Percentiles rank a stretch among this genome's conserved stretches.
These are phyloP conservation scores for Cronartium ribicola DNA, from an alignment of 1,284 basidiomycete species.

Conservation along the genomic window DNA sequence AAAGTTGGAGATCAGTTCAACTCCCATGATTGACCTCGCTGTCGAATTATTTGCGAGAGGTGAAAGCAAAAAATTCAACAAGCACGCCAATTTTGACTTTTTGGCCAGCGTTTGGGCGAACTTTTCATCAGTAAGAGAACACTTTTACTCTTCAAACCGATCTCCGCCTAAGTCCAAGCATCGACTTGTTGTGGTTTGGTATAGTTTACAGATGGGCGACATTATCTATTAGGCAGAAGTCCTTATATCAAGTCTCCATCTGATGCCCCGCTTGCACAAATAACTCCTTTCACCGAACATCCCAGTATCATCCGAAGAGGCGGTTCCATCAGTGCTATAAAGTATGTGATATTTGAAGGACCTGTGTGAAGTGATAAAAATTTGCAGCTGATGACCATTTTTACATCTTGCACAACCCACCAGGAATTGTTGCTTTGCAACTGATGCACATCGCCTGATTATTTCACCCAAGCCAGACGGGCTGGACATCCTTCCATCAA, in stretches of 20 bases:
- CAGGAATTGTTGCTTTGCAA: slow-evolving; percentile 74
- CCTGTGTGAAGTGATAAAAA: slow-evolving; percentile 45
- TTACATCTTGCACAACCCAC: neutral
- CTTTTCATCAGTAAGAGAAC: slow-evolving; percentile 64
- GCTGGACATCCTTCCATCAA: slow-evolving; percentile 67
- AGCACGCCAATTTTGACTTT: slow-evolving; percentile 64
- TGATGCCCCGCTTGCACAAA: slow-evolving; percentile 75
- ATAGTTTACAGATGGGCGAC: slow-evolving; percentile 64
- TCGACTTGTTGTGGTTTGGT: neutral
- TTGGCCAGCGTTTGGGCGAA: slow-evolving; percentile 88
- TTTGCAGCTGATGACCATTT: neutral
- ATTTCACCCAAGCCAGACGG: slow-evolving; percentile 59
- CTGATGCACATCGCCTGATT: slow-evolving; percentile 64
- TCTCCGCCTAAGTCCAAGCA: slow-evolving; percentile 13
- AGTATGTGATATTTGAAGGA: slow-evolving; percentile 57
- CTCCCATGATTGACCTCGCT: slow-evolving; percentile 34
- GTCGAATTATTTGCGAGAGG: slow-evolving; percentile 79
- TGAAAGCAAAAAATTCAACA: slow-evolving; percentile 52
- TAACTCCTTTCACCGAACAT: slow-evolving; percentile 83
- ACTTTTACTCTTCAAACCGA: slow-evolving; percentile 16
- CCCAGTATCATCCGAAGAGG: slow-evolving; percentile 75
- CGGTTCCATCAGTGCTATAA: slow-evolving; percentile 77
- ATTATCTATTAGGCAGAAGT: slow-evolving; percentile 66
- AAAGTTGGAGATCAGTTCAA: slow-evolving; percentile 12
- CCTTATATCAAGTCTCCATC: slow-evolving; percentile 52